Conservation (phyloP, 2,329 filamentous ascomycete species). For the Acrocalymma vagum region DNA sequence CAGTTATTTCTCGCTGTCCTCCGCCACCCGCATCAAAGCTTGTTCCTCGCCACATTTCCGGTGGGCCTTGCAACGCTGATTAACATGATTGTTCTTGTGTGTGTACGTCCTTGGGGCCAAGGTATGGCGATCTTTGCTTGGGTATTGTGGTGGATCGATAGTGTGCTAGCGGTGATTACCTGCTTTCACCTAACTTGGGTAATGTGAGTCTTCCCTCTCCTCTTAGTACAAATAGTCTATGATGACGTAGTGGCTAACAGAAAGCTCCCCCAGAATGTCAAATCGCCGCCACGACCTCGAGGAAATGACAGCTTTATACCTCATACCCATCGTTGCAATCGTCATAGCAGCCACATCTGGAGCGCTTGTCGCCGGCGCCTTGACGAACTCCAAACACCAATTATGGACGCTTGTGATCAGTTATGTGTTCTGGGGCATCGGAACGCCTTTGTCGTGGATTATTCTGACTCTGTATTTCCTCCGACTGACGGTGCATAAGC, state of each 20-base stretch:
- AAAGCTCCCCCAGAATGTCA: constrained; percentile 5
- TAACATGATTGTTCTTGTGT: constrained; percentile 68
- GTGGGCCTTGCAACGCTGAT: constrained; percentile 73
- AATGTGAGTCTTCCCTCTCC: constrained; percentile 63
- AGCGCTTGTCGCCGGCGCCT: constrained; percentile 65
- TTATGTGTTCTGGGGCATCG: constrained; percentile 73
- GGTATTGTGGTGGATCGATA: constrained; percentile 56
- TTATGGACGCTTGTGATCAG: constrained; percentile 68
- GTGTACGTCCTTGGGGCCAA: constrained; percentile 64
- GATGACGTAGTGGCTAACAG: background rate
- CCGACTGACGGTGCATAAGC: constrained; percentile 68
- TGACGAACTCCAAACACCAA: constrained; percentile 62
- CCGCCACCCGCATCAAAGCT: constrained; percentile 67
- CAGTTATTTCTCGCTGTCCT: constrained; percentile 71
- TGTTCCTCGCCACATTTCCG: constrained; percentile 71
- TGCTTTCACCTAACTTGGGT: constrained; percentile 17
- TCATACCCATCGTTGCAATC: constrained; percentile 70
- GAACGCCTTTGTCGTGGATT: constrained; percentile 64
- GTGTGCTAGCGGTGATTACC: constrained; percentile 42
- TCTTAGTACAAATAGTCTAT: constrained; percentile 4
- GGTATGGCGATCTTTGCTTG: constrained; percentile 55
- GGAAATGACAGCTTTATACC: constrained; percentile 67
- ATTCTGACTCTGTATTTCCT: constrained; percentile 73
- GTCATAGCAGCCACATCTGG: constrained; percentile 70
- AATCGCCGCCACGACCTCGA: constrained; percentile 7